Base-by-base conservation (phyloP, 768 basidiomycete genomes). In the Amyloporia xantha region DNA sequence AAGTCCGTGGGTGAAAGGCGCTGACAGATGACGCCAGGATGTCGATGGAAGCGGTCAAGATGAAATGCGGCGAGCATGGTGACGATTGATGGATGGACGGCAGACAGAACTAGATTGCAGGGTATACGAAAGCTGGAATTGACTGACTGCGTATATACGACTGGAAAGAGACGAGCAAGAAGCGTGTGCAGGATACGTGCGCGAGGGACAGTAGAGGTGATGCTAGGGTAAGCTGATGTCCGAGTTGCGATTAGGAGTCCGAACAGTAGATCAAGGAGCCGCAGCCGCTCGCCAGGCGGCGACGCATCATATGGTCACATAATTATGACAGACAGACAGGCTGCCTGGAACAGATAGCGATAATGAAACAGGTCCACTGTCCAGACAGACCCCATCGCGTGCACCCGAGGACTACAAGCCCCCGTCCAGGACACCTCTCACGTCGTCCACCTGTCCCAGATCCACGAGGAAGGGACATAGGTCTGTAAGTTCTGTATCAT, bases 401-500 rank as follows among this genome's bases (percentile, higher is more conserved):
- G 50, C 50, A 48, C 51, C 49, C 33, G 26, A 47, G 39, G 23
- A 43, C 48, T 56, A 63, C 55, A 63, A 55, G 24, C 62, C 62
- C 28, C 62, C 62, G 39, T 63, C 59, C 38, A 63, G 59, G 20
- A 63, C 60, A 20, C 62, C 93, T 50, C 96, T 77, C 41, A 98
- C 88, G 66, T 99, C 96, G 49, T 84, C 84, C 27, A 93, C 91
- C 21, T 76, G 72, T 27, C 72, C 78, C 28, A 99, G 76, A 68
- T 99, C 96, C 28, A 88, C 71, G 54, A 99, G 77, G 78, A 99
- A 98, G 24, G 93, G 91, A 48, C 93, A 84, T 44, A 98, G 73
- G 68, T 98, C 95, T 35, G 91, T 96, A 55, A 99, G 77, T 66
- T 98, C 95, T 41, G 94, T 95, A 64, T 98, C 95, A 60, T 97